Evolutionary conservation across 306 rosid species (phyloP), one percentile per base, ranked within the genome.

Genomic region (Pterocarpus macrocarpus): DNA sequence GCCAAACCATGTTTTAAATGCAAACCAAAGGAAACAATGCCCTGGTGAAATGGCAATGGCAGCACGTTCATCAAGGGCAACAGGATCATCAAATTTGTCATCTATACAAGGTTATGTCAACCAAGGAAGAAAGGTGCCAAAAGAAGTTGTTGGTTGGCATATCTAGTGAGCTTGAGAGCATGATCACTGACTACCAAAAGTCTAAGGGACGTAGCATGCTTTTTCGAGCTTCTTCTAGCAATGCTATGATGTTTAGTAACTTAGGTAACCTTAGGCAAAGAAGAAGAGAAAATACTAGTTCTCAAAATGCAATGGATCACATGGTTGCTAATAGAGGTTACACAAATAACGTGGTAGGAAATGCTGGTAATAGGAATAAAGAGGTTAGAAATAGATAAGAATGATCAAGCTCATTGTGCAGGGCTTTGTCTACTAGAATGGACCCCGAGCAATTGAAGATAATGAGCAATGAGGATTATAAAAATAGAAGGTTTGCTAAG

Each of bases 391-490:
- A 47, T 77, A 80, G 53, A 2, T 11, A 47, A 10, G 6, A 14
- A 36, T 17, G 16, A 41, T n/a, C 89, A 2, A 64, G 68, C 57
- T 87, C 97, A 9, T 69, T 91, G 59, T 94, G 98, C 55, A 82
- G 97, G 36, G 97, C 95, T 0, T 9, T 94, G 66, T 94, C 98
- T 3, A 94, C 98, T 3, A 82, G 97, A 81, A 91, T 90, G 94
- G 98, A 94, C 78, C 98, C 98, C 0, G 98, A 94, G 56, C 85
- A 90, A 41, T 80, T 94, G 85, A 94, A 92, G 86, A 91, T 90
- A 9, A 85, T 94, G 97, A 97, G 98, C 22, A 94, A 94, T 76
- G 97, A 92, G 76, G 98, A 94, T 84, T 94, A 92, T 82, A 94
- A 91, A 84, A 92, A 84, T 49, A 97, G 97, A 28, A 87, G 90